Evolutionary conservation across 768 basidiomycete species (phyloP).

Genomic region (Suillus subalutaceus): DNA sequence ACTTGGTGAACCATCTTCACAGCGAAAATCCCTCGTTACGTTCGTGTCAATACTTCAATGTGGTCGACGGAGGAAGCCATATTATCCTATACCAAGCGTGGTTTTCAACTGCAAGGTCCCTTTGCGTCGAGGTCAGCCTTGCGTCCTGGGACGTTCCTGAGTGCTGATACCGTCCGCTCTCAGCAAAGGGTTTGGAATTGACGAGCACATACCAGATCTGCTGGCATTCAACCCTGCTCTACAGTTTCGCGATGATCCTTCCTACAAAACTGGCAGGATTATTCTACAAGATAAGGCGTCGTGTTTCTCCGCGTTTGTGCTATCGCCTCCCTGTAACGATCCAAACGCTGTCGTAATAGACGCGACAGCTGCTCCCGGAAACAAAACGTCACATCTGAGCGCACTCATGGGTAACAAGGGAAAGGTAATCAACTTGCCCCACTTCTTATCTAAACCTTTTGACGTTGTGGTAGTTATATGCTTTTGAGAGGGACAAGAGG

Average conservation of each 20-base stretch:
- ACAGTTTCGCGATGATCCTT: conserved; percentile 68
- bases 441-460: conserved; percentile 3
- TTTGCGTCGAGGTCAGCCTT: conserved; percentile 52
- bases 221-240: conserved; percentile 72
- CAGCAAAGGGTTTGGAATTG: conserved; percentile 69
- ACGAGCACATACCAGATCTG: conserved; percentile 82
- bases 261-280: conserved; percentile 77
- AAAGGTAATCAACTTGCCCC: conserved; percentile 51
- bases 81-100: conserved; percentile 53
- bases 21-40: conserved; percentile 83
- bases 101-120: conserved; percentile 56
- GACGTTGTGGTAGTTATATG: conserved; percentile 57
- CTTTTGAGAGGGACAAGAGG: conserved; percentile 85
- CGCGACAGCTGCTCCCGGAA: conserved; percentile 95
- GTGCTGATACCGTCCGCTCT: conserved; percentile 10
- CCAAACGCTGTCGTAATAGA: conserved; percentile 71
- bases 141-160: not conserved
- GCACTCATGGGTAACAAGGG: conserved; percentile 85
- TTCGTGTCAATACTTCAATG: conserved; percentile 75
- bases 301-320: conserved; percentile 89
- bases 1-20: conserved; percentile 5
- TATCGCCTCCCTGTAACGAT: conserved; percentile 67
- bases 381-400: conserved; percentile 94
- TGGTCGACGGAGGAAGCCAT: conserved; percentile 72
- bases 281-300: conserved; percentile 98